phyloP scores from a whole-genome alignment of 73 alveolate genomes.

The Paramecium primaurelia region DNA sequence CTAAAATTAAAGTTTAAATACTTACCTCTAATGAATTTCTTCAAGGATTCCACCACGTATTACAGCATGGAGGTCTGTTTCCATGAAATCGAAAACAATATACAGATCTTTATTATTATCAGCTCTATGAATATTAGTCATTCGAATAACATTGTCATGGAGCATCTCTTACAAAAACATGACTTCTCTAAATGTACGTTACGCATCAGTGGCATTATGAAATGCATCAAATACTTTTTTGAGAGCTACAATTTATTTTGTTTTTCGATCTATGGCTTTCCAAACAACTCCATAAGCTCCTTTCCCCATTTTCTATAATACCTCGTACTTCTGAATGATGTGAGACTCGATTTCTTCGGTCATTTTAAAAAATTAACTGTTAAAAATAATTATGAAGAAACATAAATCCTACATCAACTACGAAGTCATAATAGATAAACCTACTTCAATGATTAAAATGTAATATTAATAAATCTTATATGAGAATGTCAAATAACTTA shows the following conservation, averaged over 20 bases:
- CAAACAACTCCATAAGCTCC: conserved; percentile 93
- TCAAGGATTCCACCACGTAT: conserved; percentile 95
- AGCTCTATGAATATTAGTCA: conserved; percentile 69
- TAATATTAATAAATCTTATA: neutral
- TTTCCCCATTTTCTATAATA: conserved; percentile 76
- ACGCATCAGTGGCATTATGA: conserved; percentile 94
- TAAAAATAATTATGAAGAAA: conserved; percentile 7
- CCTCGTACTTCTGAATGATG: conserved; percentile 79
- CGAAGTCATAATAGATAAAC: neutral
- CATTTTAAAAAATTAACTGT: conserved; percentile 63
- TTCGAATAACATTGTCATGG: conserved; percentile 73
- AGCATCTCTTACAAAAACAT: conserved; percentile 77
- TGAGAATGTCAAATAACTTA: neutral
- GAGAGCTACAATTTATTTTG: conserved; percentile 77
- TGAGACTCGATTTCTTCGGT: conserved; percentile 86
- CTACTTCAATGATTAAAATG: neutral
- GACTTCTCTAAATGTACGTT: conserved; percentile 92
- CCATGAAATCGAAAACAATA: conserved; percentile 77
- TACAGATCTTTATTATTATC: conserved; percentile 73
- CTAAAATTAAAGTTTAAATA: neutral
- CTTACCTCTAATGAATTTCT: conserved; percentile 80
- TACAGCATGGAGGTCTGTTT: conserved; percentile 79
- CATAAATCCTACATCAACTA: neutral
- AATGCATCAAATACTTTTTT: conserved; percentile 89
- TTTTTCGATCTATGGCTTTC: conserved; percentile 85